Evolutionary conservation across 768 basidiomycete species (phyloP).

Genomic region (Rhizopogon roseolus): DNA sequence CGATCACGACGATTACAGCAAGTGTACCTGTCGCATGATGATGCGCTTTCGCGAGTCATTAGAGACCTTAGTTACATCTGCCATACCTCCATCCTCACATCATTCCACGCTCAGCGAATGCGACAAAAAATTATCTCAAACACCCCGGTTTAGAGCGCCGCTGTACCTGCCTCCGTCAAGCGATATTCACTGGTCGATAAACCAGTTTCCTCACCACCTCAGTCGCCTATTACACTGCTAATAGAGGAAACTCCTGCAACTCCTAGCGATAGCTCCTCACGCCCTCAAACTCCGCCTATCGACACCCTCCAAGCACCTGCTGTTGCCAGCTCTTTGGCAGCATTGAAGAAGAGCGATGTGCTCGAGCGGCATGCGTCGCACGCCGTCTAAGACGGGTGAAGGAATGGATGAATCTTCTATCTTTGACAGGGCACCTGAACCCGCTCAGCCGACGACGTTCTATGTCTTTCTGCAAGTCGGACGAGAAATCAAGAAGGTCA

Average conservation of each 20-base stretch:
- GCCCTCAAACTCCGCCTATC: constrained; percentile 33
- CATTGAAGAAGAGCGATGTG: constrained; percentile 80
- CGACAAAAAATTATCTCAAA: constrained; percentile 22
- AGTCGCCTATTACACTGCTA: constrained; percentile 47
- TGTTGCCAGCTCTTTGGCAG: constrained; percentile 79
- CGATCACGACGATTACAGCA: constrained; percentile 14
- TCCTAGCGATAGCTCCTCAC: constrained; percentile 19
- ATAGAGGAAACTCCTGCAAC: constrained; percentile 24
- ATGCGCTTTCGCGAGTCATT: constrained; percentile 2
- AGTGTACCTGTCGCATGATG: constrained; percentile 2
- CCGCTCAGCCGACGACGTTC: constrained; percentile 29
- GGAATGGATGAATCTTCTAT: constrained; percentile 12
- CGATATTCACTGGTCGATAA: constrained; percentile 78
- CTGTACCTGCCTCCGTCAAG: constrained; percentile 64
- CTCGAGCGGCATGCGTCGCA: constrained; percentile 79
- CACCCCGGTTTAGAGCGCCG: constrained; percentile 16
- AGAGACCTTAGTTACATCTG: constrained; percentile 6
- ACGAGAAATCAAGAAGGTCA: constrained; percentile 84
- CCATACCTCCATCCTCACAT: constrained; percentile 3
- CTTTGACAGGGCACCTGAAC: constrained; percentile 14
- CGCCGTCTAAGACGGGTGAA: constrained; percentile 1
- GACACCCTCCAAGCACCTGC: constrained; percentile 47
- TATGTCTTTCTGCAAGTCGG: constrained; percentile 88
- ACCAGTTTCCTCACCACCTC: constrained; percentile 42
- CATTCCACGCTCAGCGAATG: constrained; percentile 15